phyloP scores from a whole-genome alignment of 2,329 filamentous ascomycete genomes.

The Cladosporium sp. region DNA sequence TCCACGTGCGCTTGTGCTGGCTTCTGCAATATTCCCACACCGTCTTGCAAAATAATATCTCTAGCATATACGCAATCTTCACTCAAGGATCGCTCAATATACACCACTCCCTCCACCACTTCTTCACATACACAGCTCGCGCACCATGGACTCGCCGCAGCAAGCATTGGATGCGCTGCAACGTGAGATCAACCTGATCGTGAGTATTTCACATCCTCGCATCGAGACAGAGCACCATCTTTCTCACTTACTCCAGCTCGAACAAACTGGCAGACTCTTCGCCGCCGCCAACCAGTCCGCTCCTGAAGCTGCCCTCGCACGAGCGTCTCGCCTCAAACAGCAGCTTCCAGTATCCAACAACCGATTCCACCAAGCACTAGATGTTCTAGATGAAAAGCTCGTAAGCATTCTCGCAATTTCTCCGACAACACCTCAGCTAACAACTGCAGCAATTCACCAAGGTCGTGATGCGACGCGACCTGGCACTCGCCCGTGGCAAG shows the following conservation, averaged over 20 bases:
- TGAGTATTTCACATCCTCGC: conserved; percentile 25
- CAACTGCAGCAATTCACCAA: conserved; percentile 27
- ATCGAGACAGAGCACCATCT: neutral
- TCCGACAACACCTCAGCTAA: neutral
- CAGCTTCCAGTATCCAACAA: conserved; percentile 37
- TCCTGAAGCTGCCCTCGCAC: conserved; percentile 25
- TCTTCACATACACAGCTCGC: conserved; percentile 17
- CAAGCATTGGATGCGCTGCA: conserved; percentile 42
- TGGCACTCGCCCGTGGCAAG: conserved; percentile 27
- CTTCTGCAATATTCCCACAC: neutral
- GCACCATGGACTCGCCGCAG: conserved; percentile 13
- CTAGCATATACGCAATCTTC: too few species aligned
- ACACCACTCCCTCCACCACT: neutral
- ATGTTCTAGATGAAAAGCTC: conserved; percentile 47
- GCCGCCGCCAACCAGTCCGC: conserved; percentile 34
- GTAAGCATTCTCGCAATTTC: conserved; percentile 23
- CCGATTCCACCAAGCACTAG: conserved; percentile 49
- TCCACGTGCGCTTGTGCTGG: neutral
- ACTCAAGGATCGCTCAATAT: too few species aligned
- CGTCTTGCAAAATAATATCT: too few species aligned
- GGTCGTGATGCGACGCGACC: conserved; percentile 32
- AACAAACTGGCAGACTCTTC: conserved; percentile 43
- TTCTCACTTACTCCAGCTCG: conserved; percentile 30
- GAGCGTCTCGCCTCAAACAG: conserved; percentile 32
- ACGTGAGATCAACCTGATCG: conserved; percentile 45